Evolutionary conservation across 2,329 filamentous ascomycete genomes (phyloP).

Genomic region (Sarocladium oryzae): DNA sequence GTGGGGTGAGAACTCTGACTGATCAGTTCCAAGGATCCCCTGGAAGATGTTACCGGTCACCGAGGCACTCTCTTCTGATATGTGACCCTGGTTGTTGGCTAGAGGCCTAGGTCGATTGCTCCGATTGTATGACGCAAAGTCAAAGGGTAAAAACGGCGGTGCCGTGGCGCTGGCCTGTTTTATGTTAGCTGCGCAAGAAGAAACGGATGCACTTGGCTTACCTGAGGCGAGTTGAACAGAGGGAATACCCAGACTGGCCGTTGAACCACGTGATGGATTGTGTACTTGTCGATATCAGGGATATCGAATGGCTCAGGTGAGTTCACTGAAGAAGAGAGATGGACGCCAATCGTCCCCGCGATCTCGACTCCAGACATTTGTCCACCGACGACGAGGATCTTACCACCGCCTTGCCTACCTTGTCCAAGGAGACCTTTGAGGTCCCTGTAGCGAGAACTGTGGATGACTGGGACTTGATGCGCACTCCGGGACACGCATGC

Average conservation of each 20-base stretch:
- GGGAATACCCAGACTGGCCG: slow-evolving; percentile 69
- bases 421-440: slow-evolving; percentile 41
- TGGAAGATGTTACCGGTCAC: slow-evolving; percentile 46
- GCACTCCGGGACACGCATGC: slow-evolving; percentile 28
- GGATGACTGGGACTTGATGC: slow-evolving; percentile 45
- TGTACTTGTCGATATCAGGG: slow-evolving; percentile 40
- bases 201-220: slow-evolving; percentile 20
- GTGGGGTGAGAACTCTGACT: slow-evolving; percentile 41
- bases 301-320: slow-evolving; percentile 39
- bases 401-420: slow-evolving; percentile 37
- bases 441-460: slow-evolving; percentile 62
- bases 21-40: slow-evolving; percentile 44
- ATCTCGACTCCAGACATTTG: slow-evolving; percentile 81
- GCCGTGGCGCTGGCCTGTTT: slow-evolving; percentile 37
- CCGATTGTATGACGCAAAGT: slow-evolving; percentile 66
- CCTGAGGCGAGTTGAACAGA: slow-evolving; percentile 45
- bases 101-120: slow-evolving; percentile 53
- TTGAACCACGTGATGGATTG: slow-evolving; percentile 62
- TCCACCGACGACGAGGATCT: slow-evolving; percentile 69
- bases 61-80: slow-evolving; percentile 51
- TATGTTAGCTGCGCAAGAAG: neutral
- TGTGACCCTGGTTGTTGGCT: slow-evolving; percentile 57
- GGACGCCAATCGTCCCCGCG: slow-evolving; percentile 62
- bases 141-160: slow-evolving; percentile 63
- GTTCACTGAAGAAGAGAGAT: slow-evolving; percentile 59